Base-by-base conservation (phyloP, 2,329 filamentous ascomycete genomes). In the Claviceps sp. region DNA sequence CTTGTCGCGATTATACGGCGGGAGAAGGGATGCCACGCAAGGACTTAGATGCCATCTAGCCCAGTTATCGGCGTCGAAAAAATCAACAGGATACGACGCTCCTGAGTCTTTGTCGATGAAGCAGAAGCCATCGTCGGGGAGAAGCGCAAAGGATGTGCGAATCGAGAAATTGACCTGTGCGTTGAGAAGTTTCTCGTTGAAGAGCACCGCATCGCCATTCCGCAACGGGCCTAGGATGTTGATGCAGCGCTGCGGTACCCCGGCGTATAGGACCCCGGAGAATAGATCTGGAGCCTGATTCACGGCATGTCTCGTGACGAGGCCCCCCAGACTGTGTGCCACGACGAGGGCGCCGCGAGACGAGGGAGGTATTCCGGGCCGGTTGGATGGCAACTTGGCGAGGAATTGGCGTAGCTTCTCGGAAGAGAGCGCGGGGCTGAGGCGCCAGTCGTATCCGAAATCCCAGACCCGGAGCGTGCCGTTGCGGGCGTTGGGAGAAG, bases 101-200 rank as follows among this genome's bases (percentile, higher is more conserved):
- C 84, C 84, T 0, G 89, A 93, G 44, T 82, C 67, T 60, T 84
- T 88, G 69, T 96, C 84, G 60, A 95, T 75, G 65, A 95, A 97
- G 67, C 89, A 94, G 61, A 81, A 82, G 0, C 89, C 89, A 59
- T 93, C 84, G 53, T 95, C 84, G 0, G 91, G 91, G 0, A 97
- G 75, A 8, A 96, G 81, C 11, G 84, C 81, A 61, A 87, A 96
- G 43, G 83, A 90, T 0, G 89, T 95, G 7, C 91, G 80, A 48
- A 97, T 82, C 0, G 86, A 89, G 61, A 97, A 95, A 68, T 95
- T 95, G 59, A 95, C 90, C 62, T 93, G 87, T 0, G 91, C 89
- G 1, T 89, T 95, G 16, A 97, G 75, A 0, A 96, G 85, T 57
- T 88, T 87, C 55, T 89, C 89, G 61, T 90, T 95, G 54, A 96